Conservation (phyloP, 2,329 filamentous ascomycete genomes). For the Sporothrix schenckii region DNA sequence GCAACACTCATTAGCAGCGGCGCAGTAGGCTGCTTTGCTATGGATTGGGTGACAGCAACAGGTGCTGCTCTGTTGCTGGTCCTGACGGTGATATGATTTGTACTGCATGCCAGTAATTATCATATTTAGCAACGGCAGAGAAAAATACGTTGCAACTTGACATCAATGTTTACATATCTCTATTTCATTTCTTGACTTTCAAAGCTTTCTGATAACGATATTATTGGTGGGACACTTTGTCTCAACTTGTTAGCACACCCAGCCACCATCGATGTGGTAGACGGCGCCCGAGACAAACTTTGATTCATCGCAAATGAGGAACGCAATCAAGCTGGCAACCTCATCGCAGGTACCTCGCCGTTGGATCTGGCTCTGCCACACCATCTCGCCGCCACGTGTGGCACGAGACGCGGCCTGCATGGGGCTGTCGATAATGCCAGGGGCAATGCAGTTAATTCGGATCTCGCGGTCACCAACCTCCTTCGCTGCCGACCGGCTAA, state of each 20-base stretch:
- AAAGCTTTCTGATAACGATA: background rate
- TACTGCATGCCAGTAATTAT: background rate
- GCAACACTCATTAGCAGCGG: background rate
- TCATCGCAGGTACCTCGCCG: constrained; percentile 27
- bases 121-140: background rate
- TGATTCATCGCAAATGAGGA: constrained; percentile 29
- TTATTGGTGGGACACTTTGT: background rate
- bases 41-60: background rate
- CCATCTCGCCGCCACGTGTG: constrained; percentile 22
- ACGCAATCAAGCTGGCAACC: constrained; percentile 27
- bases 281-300: constrained; percentile 28
- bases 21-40: background rate
- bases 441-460: constrained; percentile 41
- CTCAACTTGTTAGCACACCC: constrained; percentile 7
- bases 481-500: constrained; percentile 34
- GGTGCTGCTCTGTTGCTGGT: background rate
- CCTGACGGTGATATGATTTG: background rate
- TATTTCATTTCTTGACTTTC: background rate
- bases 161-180: background rate
- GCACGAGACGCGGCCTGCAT: constrained; percentile 40
- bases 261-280: constrained; percentile 27
- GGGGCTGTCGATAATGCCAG: constrained; percentile 51
- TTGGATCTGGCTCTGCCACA: constrained; percentile 28
- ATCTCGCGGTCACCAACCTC: constrained; percentile 43
- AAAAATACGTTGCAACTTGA: background rate